A percentile compares a stretch with the other conserved stretches of the same genome.
phyloP scores from a whole-genome alignment of 2,329 filamentous ascomycete species.

The Sphaceloma murrayae region DNA sequence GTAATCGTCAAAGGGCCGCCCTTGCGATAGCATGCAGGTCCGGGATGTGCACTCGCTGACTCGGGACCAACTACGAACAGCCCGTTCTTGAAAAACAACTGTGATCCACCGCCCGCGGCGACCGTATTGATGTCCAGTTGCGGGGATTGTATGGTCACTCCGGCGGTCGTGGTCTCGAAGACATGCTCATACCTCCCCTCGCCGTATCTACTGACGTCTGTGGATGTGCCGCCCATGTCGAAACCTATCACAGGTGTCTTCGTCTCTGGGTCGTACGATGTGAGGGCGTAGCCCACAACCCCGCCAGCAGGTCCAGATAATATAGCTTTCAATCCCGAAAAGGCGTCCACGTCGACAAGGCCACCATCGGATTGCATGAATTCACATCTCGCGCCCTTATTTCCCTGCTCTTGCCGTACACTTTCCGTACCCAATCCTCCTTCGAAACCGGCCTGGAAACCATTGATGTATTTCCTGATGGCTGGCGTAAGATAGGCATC shows the following conservation, averaged over 20 bases:
- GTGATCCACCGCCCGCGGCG: constrained; percentile 76
- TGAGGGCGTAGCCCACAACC: constrained; percentile 85
- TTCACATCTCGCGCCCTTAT: constrained; percentile 70
- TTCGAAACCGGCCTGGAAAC: constrained; percentile 70
- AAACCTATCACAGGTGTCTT: constrained; percentile 85
- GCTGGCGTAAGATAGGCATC: constrained; percentile 73
- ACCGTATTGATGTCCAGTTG: constrained; percentile 94
- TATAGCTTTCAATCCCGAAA: constrained; percentile 77
- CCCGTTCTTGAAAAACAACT: constrained; percentile 79
- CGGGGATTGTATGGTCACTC: constrained; percentile 86
- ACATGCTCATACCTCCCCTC: constrained; percentile 84
- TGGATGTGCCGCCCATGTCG: constrained; percentile 91
- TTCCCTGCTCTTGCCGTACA: constrained; percentile 55
- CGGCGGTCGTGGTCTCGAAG: constrained; percentile 86
- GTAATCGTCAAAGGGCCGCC: constrained; percentile 86
- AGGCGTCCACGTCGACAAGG: constrained; percentile 62
- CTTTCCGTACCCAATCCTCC: constrained; percentile 69
- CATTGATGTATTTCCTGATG: constrained; percentile 66
- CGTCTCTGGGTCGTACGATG: constrained; percentile 75
- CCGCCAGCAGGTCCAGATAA: constrained; percentile 86
- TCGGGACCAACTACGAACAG: constrained; percentile 86
- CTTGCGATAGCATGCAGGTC: constrained; percentile 84
- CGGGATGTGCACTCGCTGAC: constrained; percentile 79
- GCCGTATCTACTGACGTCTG: constrained; percentile 74
- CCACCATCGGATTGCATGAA: constrained; percentile 89